These are phyloP conservation scores for Pinus albicaulis DNA, from an alignment of 75 land plant species.

Conservation along the genomic window DNA sequence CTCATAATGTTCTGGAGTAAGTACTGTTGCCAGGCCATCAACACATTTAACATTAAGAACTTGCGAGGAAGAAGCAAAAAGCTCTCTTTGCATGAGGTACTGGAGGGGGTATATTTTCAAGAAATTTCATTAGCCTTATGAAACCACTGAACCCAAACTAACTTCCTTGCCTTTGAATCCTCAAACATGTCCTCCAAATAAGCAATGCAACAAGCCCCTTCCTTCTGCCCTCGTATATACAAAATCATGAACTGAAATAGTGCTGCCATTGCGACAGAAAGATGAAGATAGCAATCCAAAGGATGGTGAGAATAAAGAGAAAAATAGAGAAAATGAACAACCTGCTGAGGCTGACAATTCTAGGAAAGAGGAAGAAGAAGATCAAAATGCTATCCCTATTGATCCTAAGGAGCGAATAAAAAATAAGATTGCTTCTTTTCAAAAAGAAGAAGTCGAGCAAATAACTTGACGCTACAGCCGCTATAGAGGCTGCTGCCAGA, in stretches of 20 bases:
- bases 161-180: constrained; percentile 64
- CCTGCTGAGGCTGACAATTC: constrained; percentile 17
- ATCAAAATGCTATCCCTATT: constrained; percentile 29
- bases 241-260: constrained; percentile 75
- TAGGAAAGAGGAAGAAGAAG: constrained; percentile 30
- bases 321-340: constrained; percentile 17
- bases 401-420: constrained; percentile 89
- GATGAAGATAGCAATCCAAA: constrained; percentile 34
- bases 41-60: constrained; percentile 87
- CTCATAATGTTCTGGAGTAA: constrained; percentile 68
- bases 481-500: constrained; percentile 89
- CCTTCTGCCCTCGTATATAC: constrained; percentile 80
- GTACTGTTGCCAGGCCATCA: constrained; percentile 86
- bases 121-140: constrained; percentile 89
- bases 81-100: constrained; percentile 70
- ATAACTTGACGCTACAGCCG: constrained; percentile 89
- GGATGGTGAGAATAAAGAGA: constrained; percentile 3
- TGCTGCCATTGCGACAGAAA: constrained; percentile 69
- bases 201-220: constrained; percentile 71
- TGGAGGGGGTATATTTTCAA: constrained; percentile 62
- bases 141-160: constrained; percentile 93
- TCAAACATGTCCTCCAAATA: constrained; percentile 96
- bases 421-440: constrained; percentile 70
- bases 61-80: constrained; percentile 88
- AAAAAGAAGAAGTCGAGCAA: constrained; percentile 89